Percentiles rank a stretch among this genome's conserved stretches.
phyloP scores from a whole-genome alignment of 2,329 filamentous ascomycete species.

The Stagonosporopsis cucurbitacearum region DNA sequence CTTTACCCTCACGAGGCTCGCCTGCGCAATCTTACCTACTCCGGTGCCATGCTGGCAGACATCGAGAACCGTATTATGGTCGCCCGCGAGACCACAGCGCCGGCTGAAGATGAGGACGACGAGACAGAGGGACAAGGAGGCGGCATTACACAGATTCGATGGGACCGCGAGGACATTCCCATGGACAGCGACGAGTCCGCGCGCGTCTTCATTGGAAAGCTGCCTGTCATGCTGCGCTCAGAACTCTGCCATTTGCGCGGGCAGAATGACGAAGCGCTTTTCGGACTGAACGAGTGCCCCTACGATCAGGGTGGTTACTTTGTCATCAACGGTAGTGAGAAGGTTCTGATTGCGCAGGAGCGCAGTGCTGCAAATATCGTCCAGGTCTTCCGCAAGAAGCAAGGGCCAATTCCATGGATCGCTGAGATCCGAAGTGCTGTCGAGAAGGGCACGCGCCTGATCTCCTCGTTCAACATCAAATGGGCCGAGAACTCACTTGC shows the following conservation, averaged over 20 bases:
- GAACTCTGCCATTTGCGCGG: slow-evolving; percentile 90
- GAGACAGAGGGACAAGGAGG: slow-evolving; percentile 48
- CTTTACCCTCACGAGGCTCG: slow-evolving; percentile 94
- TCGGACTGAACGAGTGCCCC: slow-evolving; percentile 92
- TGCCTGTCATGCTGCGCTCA: slow-evolving; percentile 98
- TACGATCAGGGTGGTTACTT: slow-evolving; percentile 99
- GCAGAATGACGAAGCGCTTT: slow-evolving; percentile 83
- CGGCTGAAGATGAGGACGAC: slow-evolving; percentile 70
- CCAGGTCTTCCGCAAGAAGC: slow-evolving; percentile 98
- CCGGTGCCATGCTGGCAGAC: slow-evolving; percentile 86
- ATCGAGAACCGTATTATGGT: slow-evolving; percentile 86
- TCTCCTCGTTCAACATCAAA: slow-evolving; percentile 91
- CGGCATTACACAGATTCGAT: slow-evolving; percentile 50
- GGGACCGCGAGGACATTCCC: slow-evolving; percentile 59
- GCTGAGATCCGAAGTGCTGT: slow-evolving; percentile 96
- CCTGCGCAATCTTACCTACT: slow-evolving; percentile 93
- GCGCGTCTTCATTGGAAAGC: slow-evolving; percentile 89
- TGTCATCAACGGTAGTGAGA: slow-evolving; percentile 98
- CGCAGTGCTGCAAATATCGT: slow-evolving; percentile 98
- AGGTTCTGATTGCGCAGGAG: slow-evolving; percentile 97
- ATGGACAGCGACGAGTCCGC: slow-evolving; percentile 62
- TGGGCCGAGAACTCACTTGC: slow-evolving; percentile 84
- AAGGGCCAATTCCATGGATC: slow-evolving; percentile 90
- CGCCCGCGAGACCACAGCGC: slow-evolving; percentile 76
- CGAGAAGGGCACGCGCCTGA: slow-evolving; percentile 92